Conservation (phyloP, 78 protist species). For the Reticulomyxa filosa region DNA sequence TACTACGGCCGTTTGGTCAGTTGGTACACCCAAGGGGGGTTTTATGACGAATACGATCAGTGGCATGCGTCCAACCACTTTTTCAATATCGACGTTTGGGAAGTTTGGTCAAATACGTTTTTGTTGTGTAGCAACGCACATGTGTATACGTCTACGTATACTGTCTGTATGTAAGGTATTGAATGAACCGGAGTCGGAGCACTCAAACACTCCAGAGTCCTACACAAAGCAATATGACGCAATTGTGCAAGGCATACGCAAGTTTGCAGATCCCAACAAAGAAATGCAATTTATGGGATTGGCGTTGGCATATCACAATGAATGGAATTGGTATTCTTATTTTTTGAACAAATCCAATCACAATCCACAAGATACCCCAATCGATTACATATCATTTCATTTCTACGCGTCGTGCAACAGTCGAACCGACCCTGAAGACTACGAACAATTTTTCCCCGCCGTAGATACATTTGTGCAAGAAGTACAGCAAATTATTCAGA, state of each 20-base stretch:
- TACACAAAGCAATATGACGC: too few species aligned
- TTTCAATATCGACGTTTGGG: neutral
- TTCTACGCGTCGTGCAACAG: neutral
- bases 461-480: neutral
- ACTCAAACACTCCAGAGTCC: too few species aligned
- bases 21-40: neutral
- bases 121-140: too few species aligned
- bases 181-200: too few species aligned
- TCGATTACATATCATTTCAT: constrained; percentile 7
- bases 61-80: neutral
- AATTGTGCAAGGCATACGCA: too few species aligned
- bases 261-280: too few species aligned
- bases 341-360: constrained; percentile 4
- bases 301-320: too few species aligned
- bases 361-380: neutral
- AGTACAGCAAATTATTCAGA: neutral
- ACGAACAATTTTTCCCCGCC: neutral
- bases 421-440: neutral
- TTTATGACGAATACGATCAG: neutral
- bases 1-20: constrained; percentile 7
- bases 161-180: too few species aligned
- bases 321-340: neutral
- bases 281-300: too few species aligned
- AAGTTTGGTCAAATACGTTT: too few species aligned
- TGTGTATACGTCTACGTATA: too few species aligned